Percentiles rank a stretch among this genome's conserved stretches.
These are phyloP conservation scores for Solanum pinnatisectum DNA, from an alignment of 257 asterid genomes.

Conservation along the genomic window DNA sequence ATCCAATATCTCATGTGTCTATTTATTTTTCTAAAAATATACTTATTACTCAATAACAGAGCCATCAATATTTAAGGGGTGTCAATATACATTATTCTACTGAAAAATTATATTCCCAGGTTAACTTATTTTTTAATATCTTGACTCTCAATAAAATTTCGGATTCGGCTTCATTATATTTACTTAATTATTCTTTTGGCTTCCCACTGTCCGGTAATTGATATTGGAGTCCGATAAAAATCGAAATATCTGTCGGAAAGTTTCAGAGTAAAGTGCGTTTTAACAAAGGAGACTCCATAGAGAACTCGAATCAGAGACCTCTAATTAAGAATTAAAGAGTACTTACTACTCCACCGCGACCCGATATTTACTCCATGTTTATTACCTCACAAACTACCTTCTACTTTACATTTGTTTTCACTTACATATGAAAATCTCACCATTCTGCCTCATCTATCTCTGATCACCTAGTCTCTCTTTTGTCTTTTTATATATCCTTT, in stretches of 20 bases:
- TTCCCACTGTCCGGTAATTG: too few relatives aligned
- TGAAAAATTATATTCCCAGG: not conserved
- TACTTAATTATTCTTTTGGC: not conserved
- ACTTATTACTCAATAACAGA: not conserved
- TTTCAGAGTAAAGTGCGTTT: fast-evolving
- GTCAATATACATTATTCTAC: not conserved
- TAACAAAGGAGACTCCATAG: fast-evolving
- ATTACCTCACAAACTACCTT: not conserved
- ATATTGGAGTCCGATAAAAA: too few relatives aligned
- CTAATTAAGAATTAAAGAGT: too few relatives aligned
- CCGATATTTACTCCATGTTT: not conserved
- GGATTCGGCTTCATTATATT: not conserved
- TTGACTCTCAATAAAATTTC: not conserved
- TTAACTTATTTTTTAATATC: not conserved
- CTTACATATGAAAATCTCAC: slow-evolving; percentile 19
- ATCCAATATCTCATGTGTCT: not conserved
- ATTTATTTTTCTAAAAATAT: too few relatives aligned
- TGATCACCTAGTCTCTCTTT: slow-evolving; percentile 11
- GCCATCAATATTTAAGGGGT: not conserved
- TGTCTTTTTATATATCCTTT: slow-evolving; percentile 10
- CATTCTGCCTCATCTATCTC: slow-evolving; percentile 25
- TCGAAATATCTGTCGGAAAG: fast-evolving
- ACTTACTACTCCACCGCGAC: too few relatives aligned
- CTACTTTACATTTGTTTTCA: slow-evolving; percentile 7
- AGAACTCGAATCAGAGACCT: fast-evolving